phyloP scores from a whole-genome alignment of 78 protist species.

The Dictyostelium capitatum region DNA sequence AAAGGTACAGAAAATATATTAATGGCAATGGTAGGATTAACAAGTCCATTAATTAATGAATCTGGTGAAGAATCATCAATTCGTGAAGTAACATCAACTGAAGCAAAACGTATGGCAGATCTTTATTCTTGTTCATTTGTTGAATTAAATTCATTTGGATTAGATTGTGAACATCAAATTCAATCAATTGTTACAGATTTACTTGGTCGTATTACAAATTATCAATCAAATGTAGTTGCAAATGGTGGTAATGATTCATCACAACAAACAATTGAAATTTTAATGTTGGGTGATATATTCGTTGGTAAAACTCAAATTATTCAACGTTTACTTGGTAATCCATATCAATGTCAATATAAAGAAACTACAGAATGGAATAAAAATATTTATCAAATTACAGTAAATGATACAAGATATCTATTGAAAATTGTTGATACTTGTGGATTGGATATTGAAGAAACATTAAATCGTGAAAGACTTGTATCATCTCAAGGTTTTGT shows the following conservation, averaged over 20 bases:
- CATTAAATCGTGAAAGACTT: conserved; percentile 27
- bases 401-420: conserved; percentile 42
- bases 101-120: conserved; percentile 72
- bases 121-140: conserved; percentile 35
- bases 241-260: not conserved
- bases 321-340: conserved; percentile 36
- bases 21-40: conserved; percentile 68
- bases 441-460: conserved; percentile 39
- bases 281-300: conserved; percentile 62
- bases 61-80: not conserved
- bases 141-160: conserved; percentile 35
- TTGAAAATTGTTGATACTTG: conserved; percentile 44
- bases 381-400: conserved; percentile 10
- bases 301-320: conserved; percentile 63
- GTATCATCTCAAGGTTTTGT: conserved; percentile 19
- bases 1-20: conserved; percentile 33
- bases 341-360: not conserved
- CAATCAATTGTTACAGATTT: conserved; percentile 16
- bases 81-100: conserved; percentile 43
- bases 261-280: not conserved
- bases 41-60: conserved; percentile 17
- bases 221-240: not conserved
- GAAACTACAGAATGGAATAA: conserved; percentile 72
- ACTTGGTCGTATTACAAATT: conserved; percentile 32
- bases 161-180: conserved; percentile 22